Conservation (phyloP, 2,329 filamentous ascomycete species). For the Microdochium nivale region DNA sequence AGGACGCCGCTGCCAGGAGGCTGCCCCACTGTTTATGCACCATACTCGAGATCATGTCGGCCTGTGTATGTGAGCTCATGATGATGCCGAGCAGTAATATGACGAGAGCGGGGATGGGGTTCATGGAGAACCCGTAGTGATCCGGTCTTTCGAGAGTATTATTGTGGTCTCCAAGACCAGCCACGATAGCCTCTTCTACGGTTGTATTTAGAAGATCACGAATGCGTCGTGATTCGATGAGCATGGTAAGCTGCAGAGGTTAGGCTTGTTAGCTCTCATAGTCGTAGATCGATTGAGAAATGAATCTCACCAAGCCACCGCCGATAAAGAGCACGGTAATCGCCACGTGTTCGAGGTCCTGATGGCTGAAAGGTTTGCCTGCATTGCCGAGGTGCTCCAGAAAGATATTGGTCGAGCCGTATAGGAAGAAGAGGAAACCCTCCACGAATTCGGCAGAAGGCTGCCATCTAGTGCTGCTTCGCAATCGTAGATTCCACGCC, state of each 20-base stretch:
- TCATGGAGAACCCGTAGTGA: slow-evolving; percentile 68
- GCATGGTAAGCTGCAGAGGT: slow-evolving; percentile 45
- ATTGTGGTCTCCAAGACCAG: slow-evolving; percentile 36
- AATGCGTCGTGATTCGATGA: slow-evolving; percentile 67
- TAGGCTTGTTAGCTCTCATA: slow-evolving; percentile 7
- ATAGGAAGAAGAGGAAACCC: slow-evolving; percentile 82
- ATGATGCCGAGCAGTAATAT: slow-evolving; percentile 84
- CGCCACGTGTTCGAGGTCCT: slow-evolving; percentile 84
- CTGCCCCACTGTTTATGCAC: slow-evolving; percentile 91
- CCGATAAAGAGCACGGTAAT: slow-evolving; percentile 93
- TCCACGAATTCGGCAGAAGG: slow-evolving; percentile 85
- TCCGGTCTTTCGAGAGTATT: slow-evolving; percentile 46
- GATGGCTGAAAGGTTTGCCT: slow-evolving; percentile 63
- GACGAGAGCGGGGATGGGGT: slow-evolving; percentile 79
- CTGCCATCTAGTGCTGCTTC: slow-evolving; percentile 50
- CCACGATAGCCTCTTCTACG: slow-evolving; percentile 25
- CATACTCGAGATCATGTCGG: slow-evolving; percentile 78
- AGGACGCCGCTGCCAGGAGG: slow-evolving; percentile 70
- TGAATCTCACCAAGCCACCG: slow-evolving; percentile 64
- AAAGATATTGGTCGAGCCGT: slow-evolving; percentile 85
- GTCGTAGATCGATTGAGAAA: slow-evolving; percentile 2
- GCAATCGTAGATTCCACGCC: slow-evolving; percentile 83
- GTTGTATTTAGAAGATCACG: slow-evolving; percentile 57
- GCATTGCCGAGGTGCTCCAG: slow-evolving; percentile 75
- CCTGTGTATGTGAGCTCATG: slow-evolving; percentile 90